Evolutionary conservation across 768 basidiomycete species (phyloP).

Genomic region (Candolleomyces efflorescens): DNA sequence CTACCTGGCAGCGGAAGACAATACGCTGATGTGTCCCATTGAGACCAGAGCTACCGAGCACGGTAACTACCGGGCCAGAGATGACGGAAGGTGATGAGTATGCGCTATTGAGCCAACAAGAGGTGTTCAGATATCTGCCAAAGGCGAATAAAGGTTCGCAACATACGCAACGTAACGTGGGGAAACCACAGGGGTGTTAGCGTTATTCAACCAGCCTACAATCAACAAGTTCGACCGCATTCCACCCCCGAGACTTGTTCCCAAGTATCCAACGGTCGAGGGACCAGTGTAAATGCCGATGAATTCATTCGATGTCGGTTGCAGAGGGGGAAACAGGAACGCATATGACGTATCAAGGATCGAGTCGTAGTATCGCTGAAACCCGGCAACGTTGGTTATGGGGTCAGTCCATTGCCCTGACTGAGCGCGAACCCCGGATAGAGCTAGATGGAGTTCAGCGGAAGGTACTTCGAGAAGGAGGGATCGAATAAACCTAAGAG

Average conservation of each 20-base stretch:
- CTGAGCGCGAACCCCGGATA: too few relatives aligned
- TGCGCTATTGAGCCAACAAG: neutral
- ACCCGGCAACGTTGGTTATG: too few relatives aligned
- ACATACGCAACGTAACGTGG: slow-evolving; percentile 1
- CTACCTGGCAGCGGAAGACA: slow-evolving; percentile 9
- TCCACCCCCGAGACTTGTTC: slow-evolving; percentile 2
- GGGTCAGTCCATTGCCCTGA: too few relatives aligned
- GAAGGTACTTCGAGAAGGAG: too few relatives aligned
- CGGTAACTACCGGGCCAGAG: slow-evolving; percentile 5
- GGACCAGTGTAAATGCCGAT: slow-evolving; percentile 7
- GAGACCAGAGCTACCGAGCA: slow-evolving; percentile 8
- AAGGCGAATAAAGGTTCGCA: neutral
- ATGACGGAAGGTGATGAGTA: neutral
- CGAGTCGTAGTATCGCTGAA: too few relatives aligned
- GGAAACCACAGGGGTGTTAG: slow-evolving; percentile 1
- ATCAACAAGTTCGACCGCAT: neutral
- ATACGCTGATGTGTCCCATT: slow-evolving; percentile 8
- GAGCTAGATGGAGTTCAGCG: too few relatives aligned
- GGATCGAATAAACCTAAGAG: too few relatives aligned
- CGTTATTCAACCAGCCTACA: slow-evolving; percentile 2
- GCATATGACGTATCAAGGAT: too few relatives aligned
- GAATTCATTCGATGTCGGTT: neutral
- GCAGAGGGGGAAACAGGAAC: too few relatives aligned
- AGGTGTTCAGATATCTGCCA: neutral
- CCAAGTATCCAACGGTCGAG: neutral